Percentiles rank a stretch among this genome's conserved stretches.
Evolutionary conservation across 768 basidiomycete species (phyloP).

Genomic region (Pseudohyphozyma bogoriensis): DNA sequence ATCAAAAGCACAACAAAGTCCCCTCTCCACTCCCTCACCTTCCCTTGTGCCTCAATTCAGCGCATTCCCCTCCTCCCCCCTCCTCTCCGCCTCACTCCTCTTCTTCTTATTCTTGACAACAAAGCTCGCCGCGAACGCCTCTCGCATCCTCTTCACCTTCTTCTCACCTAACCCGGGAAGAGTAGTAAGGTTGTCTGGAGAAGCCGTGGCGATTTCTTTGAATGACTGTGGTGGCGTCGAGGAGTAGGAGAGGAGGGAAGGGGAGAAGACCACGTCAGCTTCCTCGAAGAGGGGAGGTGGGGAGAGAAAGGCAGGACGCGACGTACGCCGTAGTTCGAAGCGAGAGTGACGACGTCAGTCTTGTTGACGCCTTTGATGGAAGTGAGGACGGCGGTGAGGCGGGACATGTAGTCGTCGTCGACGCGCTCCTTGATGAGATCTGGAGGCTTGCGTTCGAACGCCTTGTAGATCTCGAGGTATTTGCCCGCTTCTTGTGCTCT

Average conservation of each 20-base stretch:
- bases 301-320: too few species aligned
- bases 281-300: neutral
- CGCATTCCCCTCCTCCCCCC: constrained; percentile 41
- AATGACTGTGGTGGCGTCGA: constrained; percentile 86
- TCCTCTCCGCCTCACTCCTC: constrained; percentile 44
- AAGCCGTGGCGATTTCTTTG: constrained; percentile 62
- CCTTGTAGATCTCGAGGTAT: constrained; percentile 83
- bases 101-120: neutral
- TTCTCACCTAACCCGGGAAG: constrained; percentile 64
- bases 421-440: constrained; percentile 88
- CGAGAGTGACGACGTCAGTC: constrained; percentile 88
- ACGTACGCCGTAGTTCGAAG: constrained; percentile 81
- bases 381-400: constrained; percentile 72
- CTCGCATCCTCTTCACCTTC: neutral
- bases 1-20: too few species aligned
- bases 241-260: too few species aligned
- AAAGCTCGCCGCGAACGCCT: neutral
- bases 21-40: too few species aligned
- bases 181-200: constrained; percentile 61
- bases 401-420: constrained; percentile 75
- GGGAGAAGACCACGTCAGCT: neutral
- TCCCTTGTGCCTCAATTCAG: neutral
- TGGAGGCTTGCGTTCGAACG: constrained; percentile 86
- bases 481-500: constrained; percentile 86
- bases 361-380: constrained; percentile 90